A percentile compares a stretch with the other conserved stretches of the same genome.
Conservation (phyloP, 495 filamentous ascomycete species). For the Polyplosphaeria fusca region DNA sequence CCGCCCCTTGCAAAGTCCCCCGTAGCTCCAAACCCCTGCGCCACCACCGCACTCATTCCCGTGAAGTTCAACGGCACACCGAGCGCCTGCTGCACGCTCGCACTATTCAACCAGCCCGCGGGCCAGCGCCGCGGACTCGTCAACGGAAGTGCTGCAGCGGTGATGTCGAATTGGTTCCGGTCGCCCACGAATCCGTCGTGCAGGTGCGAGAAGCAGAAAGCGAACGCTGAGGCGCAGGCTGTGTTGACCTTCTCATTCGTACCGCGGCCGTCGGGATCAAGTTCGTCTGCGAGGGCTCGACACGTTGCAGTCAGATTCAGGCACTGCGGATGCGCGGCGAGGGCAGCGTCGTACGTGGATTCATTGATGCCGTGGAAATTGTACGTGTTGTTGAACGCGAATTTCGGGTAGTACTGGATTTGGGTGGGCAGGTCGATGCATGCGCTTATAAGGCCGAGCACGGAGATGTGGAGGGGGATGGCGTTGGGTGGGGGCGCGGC, state of each 20-base stretch:
- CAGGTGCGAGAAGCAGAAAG: neutral
- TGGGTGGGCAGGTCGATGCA: constrained; percentile 1
- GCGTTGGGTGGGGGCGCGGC: neutral
- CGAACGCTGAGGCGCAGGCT: neutral
- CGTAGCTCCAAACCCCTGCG: neutral
- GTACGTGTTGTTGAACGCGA: constrained; percentile 11
- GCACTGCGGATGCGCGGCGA: neutral
- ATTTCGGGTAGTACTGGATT: neutral
- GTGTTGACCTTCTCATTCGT: neutral
- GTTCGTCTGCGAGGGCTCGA: constrained; percentile 26
- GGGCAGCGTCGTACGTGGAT: neutral
- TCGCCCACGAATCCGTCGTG: neutral
- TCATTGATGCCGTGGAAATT: constrained; percentile 35
- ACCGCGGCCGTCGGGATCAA: neutral
- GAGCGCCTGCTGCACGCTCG: neutral
- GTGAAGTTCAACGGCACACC: neutral
- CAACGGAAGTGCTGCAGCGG: neutral
- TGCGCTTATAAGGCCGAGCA: neutral
- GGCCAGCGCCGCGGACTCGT: neutral
- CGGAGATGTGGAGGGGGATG: neutral
- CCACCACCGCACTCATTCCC: neutral
- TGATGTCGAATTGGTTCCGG: neutral
- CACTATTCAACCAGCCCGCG: neutral
- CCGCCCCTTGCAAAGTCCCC: neutral
- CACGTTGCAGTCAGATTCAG: neutral